Percentiles rank a stretch among this genome's conserved stretches.
Conservation (phyloP, 2,329 filamentous ascomycete genomes). For the Penicillium sclerotigenum region DNA sequence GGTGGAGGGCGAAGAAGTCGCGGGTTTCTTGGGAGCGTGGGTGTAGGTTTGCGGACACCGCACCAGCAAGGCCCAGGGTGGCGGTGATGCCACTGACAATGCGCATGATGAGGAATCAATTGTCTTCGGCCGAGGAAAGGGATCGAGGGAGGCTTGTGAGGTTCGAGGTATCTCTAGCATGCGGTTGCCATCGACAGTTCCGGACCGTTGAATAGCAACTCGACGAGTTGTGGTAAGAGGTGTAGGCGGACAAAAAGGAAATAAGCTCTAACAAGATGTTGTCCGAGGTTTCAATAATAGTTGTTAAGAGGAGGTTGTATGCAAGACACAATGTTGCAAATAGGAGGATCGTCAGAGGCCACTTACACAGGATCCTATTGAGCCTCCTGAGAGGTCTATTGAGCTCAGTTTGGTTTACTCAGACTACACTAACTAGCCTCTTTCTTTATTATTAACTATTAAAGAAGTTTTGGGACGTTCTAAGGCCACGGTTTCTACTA, state of each 20-base stretch:
- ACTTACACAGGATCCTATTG: constrained; percentile 8
- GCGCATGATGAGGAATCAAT: constrained; percentile 19
- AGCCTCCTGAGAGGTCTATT: not conserved
- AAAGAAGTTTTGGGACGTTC: not conserved
- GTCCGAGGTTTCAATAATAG: not conserved
- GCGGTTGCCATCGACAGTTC: constrained; percentile 22
- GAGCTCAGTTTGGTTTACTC: not conserved
- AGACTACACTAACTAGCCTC: not conserved
- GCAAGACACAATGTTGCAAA: constrained; percentile 2
- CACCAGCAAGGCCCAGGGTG: constrained; percentile 38
- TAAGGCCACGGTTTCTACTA: constrained; percentile 3
- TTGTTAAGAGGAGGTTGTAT: not conserved
- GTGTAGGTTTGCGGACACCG: constrained; percentile 49
- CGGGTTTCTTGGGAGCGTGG: constrained; percentile 71
- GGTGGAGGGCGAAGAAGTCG: constrained; percentile 91
- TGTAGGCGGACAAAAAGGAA: not conserved
- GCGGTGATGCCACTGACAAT: constrained; percentile 47
- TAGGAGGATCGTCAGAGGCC: constrained; percentile 15
- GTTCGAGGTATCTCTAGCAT: not conserved
- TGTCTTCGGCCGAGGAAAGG: not conserved
- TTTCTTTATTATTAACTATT: not conserved
- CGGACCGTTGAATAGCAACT: constrained; percentile 3
- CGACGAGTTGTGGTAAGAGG: not conserved
- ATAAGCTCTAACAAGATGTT: not conserved
- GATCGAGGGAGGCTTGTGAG: not conserved